A percentile compares a stretch with the other conserved stretches of the same genome.
Evolutionary conservation across 192 early-diverging fungal species (phyloP).

Genomic region (Geranomyces variabilis): DNA sequence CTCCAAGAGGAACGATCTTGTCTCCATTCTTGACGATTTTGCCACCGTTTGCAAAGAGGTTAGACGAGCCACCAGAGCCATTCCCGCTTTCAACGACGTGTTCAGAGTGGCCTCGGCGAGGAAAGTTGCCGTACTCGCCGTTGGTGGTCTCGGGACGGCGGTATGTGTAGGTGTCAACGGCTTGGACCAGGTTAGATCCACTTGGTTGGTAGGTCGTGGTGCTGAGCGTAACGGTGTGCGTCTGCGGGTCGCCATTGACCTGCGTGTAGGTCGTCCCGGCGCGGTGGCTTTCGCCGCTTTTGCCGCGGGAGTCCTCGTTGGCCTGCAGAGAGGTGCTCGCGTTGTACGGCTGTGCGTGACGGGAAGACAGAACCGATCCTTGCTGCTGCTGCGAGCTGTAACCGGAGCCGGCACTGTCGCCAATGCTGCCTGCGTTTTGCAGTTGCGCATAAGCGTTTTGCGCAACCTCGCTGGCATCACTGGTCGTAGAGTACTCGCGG

Average conservation of each 20-base stretch:
- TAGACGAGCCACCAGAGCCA: neutral
- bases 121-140: slow-evolving; percentile 39
- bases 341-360: neutral
- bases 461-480: slow-evolving; percentile 3
- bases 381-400: neutral
- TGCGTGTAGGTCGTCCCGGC: slow-evolving; percentile 22
- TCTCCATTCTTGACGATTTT: slow-evolving; percentile 31
- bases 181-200: slow-evolving; percentile 19
- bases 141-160: slow-evolving; percentile 36
- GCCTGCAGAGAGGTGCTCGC: neutral
- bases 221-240: slow-evolving; percentile 30
- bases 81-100: slow-evolving; percentile 1
- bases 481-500: slow-evolving; percentile 10
- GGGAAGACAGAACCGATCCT: neutral
- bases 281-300: neutral
- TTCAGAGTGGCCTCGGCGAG: slow-evolving; percentile 24
- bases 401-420: neutral
- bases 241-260: slow-evolving; percentile 34
- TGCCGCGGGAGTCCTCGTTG: neutral
- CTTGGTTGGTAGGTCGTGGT: slow-evolving; percentile 23
- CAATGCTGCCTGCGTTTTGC: neutral
- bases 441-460: slow-evolving; percentile 8
- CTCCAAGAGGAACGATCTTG: slow-evolving; percentile 23
- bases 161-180: slow-evolving; percentile 33
- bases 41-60: slow-evolving; percentile 24